Base-by-base conservation (phyloP, 768 basidiomycete species). In the Pleurotus giganteus region DNA sequence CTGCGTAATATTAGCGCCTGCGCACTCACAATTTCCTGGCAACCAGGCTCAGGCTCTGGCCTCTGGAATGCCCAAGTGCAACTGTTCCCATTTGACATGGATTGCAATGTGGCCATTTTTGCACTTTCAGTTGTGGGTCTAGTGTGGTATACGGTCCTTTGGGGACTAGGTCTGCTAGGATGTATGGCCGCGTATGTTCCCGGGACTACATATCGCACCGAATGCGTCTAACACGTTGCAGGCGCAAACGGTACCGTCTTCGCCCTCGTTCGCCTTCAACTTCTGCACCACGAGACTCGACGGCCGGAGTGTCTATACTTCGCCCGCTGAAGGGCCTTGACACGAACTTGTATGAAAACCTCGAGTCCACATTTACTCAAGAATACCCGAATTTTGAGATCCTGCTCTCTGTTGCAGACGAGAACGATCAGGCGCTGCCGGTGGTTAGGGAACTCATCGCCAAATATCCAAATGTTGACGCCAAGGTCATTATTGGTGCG, bases 311-410 rank as follows among this genome's bases (percentile, higher is more conserved):
- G 27, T 92, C 94, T 2, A 93, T 98, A 61, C 78, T 98, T 47
- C 85, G 97, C 43, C 97, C 97, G 5, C 77, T 99, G 47, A 95
- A 95, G 68, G 97, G 97, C 12, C 76, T 99, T 21, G 97, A 99
- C 70, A 83, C 88, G 55, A 98, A 98, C 68, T 80, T 99, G 17
- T 98, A 89, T 70, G 94, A 97, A 74, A 98, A 98, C 68, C 74
- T 99, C 47, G 93, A 97, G 70, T 92, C 94, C 3, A 91, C 91
- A 0, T 96, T 98, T 71, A 77, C 74, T 28, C 94, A 97, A 64
- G 89, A 95, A 59, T 98, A 98, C 67, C 85, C 90, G 0, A 89
- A 89, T 59, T 96, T 83, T 63, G 95, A 99, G 70, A 84, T 99
- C 54, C 74, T 98, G 37, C 85, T 98, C 57, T 92, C 91, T 24